These are phyloP conservation scores for Nemania abortiva DNA, from an alignment of 2,329 filamentous ascomycete genomes.

Conservation along the genomic window DNA sequence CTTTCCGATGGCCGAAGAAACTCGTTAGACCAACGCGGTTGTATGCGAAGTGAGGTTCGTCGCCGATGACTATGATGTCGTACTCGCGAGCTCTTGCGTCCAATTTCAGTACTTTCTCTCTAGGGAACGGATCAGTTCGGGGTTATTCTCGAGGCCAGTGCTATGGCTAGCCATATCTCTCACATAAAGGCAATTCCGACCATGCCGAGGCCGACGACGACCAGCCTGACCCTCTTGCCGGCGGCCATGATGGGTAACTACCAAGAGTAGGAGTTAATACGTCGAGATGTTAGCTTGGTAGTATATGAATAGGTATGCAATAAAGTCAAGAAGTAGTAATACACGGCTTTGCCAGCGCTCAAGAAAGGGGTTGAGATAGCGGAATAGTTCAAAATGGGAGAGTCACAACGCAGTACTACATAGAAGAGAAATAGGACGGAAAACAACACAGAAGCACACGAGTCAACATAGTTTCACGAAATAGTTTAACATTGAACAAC, in stretches of 20 bases:
- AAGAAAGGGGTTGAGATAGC: neutral
- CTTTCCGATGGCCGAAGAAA: constrained; percentile 87
- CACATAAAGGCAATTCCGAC: constrained; percentile 90
- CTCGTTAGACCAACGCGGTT: constrained; percentile 90
- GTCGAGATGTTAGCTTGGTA: constrained; percentile 23
- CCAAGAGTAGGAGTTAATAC: constrained; percentile 25
- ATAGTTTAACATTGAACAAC: constrained; percentile 8
- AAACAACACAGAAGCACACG: constrained; percentile 4
- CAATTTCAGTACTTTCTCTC: constrained; percentile 89
- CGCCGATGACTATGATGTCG: constrained; percentile 85
- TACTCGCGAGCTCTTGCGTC: constrained; percentile 82
- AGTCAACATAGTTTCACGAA: constrained; percentile 25
- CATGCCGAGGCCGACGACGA: constrained; percentile 92
- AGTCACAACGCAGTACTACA: constrained; percentile 5
- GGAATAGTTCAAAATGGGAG: neutral
- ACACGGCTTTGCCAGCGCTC: neutral
- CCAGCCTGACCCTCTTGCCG: constrained; percentile 71
- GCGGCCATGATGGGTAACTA: constrained; percentile 58
- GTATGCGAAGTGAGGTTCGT: constrained; percentile 89
- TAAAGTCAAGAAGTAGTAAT: neutral
- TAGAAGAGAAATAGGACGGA: constrained; percentile 10
- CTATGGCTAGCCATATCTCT: constrained; percentile 52
- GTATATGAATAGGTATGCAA: neutral
- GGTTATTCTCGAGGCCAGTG: neutral
- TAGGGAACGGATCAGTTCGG: constrained; percentile 52